Percentiles rank a stretch among this genome's conserved stretches.
Conservation (phyloP, 116 monocot species). For the Iris pallida region DNA sequence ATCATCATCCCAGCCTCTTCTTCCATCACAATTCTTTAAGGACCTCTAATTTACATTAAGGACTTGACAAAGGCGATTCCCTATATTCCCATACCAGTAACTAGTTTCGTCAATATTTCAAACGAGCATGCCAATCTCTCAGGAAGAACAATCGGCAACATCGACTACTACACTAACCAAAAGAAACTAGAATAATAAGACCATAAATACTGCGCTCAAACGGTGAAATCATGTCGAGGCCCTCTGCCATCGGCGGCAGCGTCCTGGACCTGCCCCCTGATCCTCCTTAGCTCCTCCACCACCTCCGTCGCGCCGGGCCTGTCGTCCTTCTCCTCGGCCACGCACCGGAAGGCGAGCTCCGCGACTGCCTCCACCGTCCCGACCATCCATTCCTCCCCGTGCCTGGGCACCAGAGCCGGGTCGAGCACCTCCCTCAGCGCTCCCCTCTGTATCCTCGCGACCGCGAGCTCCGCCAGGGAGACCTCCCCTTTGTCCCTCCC, state of each 20-base stretch:
- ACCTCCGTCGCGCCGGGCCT: conserved; percentile 70
- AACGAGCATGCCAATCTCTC: too few relatives aligned
- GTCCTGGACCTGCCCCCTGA: conserved; percentile 25
- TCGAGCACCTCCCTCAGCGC: conserved; percentile 60
- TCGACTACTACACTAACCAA: too few relatives aligned
- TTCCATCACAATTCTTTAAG: too few relatives aligned
- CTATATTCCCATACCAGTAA: too few relatives aligned
- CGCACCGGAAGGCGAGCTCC: conserved; percentile 79
- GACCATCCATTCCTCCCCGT: conserved; percentile 12
- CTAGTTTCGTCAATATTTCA: too few relatives aligned
- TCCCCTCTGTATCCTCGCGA: conserved; percentile 69
- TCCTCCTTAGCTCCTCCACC: conserved; percentile 60
- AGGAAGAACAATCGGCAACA: too few relatives aligned
- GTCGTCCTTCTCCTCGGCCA: conserved; percentile 81
- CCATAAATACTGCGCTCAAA: too few relatives aligned
- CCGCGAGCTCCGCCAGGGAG: conserved; percentile 64
- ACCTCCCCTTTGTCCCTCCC: conserved; percentile 67
- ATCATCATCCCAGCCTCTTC: too few relatives aligned
- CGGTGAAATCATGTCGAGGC: neutral
- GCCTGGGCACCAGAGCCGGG: conserved; percentile 20
- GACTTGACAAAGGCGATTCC: too few relatives aligned
- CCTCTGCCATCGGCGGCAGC: neutral
- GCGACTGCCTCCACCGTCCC: conserved; percentile 54
- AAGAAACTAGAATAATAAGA: too few relatives aligned
- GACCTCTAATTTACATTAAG: too few relatives aligned